phyloP scores from a whole-genome alignment of 2,329 filamentous ascomycete species.

The Orbilia oligospora region DNA sequence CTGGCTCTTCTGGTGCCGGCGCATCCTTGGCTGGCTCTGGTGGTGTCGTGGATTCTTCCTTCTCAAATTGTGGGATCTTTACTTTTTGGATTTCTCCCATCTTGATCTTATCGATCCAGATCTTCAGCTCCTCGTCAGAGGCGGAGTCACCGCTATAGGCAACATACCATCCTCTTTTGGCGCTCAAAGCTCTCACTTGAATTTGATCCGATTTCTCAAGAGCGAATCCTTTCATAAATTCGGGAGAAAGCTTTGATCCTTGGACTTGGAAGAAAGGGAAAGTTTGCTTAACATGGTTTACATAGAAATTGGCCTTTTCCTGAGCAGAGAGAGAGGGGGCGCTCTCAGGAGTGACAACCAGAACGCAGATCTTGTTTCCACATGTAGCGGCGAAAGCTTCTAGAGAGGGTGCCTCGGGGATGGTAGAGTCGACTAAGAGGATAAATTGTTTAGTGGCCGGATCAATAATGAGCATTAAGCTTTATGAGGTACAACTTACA shows the following conservation, averaged over 20 bases:
- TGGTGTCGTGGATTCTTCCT: constrained; percentile 61
- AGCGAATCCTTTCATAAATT: constrained; percentile 75
- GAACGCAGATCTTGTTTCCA: constrained; percentile 74
- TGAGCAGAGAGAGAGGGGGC: constrained; percentile 75
- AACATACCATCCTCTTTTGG: constrained; percentile 87
- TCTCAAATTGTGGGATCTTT: constrained; percentile 73
- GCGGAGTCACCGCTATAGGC: constrained; percentile 75
- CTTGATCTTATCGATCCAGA: constrained; percentile 91
- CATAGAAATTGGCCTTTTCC: constrained; percentile 78
- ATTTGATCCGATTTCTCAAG: constrained; percentile 75
- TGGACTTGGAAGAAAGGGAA: constrained; percentile 89
- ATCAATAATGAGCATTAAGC: constrained; percentile 1
- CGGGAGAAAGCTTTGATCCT: constrained; percentile 71
- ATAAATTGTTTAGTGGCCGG: constrained; percentile 56
- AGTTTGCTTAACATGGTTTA: constrained; percentile 67
- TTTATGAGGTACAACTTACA: constrained; percentile 62
- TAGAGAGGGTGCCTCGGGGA: constrained; percentile 77
- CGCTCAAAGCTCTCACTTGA: constrained; percentile 79
- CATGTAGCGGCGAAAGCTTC: constrained; percentile 75
- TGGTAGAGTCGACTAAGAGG: constrained; percentile 72
- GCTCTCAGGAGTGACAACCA: constrained; percentile 64
- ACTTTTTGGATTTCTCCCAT: constrained; percentile 88
- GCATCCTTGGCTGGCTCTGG: constrained; percentile 58
- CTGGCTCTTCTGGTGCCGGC: constrained; percentile 63
- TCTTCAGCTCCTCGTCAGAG: constrained; percentile 77